A percentile compares a stretch with the other conserved stretches of the same genome.
Conservation (phyloP, 1,284 basidiomycete genomes). For the Cutaneotrichosporon sp. region DNA sequence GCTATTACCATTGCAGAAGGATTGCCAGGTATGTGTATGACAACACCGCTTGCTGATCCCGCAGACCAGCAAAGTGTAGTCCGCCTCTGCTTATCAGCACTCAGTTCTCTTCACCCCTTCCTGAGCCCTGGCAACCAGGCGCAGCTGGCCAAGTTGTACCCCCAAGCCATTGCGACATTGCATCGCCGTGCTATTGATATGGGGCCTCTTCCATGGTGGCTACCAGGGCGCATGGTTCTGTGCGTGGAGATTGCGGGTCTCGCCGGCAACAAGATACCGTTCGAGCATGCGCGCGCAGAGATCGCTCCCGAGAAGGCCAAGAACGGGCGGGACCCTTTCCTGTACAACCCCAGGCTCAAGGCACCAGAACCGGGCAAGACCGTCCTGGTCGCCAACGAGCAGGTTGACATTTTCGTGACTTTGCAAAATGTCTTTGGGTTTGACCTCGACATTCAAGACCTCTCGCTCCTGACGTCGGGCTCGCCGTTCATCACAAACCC, state of each 20-base stretch:
- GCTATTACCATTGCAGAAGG: conserved; percentile 84
- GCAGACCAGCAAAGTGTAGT: conserved; percentile 29
- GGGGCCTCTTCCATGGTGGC: conserved; percentile 72
- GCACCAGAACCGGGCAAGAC: conserved; percentile 55
- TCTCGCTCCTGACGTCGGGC: conserved; percentile 82
- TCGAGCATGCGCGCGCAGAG: conserved; percentile 57
- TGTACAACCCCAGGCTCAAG: conserved; percentile 73
- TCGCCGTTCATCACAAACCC: conserved; percentile 65
- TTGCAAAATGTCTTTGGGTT: conserved; percentile 89
- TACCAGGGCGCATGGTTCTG: conserved; percentile 64
- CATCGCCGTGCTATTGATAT: conserved; percentile 64
- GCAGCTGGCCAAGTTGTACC: conserved; percentile 66
- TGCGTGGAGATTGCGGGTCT: conserved; percentile 73
- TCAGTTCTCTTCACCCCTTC: conserved; percentile 63
- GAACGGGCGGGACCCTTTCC: conserved; percentile 63
- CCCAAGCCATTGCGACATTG: conserved; percentile 64
- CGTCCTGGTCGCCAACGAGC: conserved; percentile 75
- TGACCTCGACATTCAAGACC: conserved; percentile 74
- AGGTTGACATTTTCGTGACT: conserved; percentile 71
- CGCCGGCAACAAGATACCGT: conserved; percentile 63
- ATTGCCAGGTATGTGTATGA: conserved; percentile 64
- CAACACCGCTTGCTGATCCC: not conserved
- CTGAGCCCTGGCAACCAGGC: conserved; percentile 67
- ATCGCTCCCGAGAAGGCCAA: conserved; percentile 9
- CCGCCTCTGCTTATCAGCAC: conserved; percentile 56